phyloP scores from a whole-genome alignment of 345 rosid genomes.

The Chamaenerion angustifolium region DNA sequence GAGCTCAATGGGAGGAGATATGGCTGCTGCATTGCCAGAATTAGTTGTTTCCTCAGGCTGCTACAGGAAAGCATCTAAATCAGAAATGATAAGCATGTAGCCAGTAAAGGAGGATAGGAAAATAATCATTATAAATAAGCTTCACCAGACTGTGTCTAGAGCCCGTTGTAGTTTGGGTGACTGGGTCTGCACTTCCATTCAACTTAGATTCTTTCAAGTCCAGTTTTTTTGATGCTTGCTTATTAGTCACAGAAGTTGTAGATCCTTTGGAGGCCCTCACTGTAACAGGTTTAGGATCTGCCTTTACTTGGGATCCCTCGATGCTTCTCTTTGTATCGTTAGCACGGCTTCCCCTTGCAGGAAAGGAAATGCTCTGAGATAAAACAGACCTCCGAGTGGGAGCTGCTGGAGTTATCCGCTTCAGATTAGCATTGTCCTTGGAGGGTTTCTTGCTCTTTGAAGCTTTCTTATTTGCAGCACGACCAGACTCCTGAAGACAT shows the following conservation, averaged over 20 bases:
- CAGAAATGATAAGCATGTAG: neutral
- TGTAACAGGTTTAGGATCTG: constrained; percentile 23
- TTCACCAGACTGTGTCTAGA: neutral
- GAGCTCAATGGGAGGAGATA: constrained; percentile 3
- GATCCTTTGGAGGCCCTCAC: constrained; percentile 14
- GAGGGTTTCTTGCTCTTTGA: constrained; percentile 29
- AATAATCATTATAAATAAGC: neutral
- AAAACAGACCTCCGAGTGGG: constrained; percentile 29
- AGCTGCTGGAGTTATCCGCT: constrained; percentile 23
- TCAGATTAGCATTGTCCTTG: constrained; percentile 39
- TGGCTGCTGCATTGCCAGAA: neutral
- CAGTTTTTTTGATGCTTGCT: constrained; percentile 14
- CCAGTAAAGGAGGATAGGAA: neutral
- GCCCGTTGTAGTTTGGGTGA: neutral
- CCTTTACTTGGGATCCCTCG: constrained; percentile 26
- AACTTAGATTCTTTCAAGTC: constrained; percentile 18
- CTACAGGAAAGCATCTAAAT: neutral
- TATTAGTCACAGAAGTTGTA: constrained; percentile 16
- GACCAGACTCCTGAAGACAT: constrained; percentile 26
- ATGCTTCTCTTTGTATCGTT: constrained; percentile 45
- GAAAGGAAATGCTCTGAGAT: constrained; percentile 69
- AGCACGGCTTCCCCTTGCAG: constrained; percentile 28
- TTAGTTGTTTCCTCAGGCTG: constrained; percentile 3
- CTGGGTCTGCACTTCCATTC: constrained; percentile 1
- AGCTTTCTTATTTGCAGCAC: constrained; percentile 8